Base-by-base conservation (phyloP, 2,329 filamentous ascomycete species). In the Fusarium avenaceum region DNA sequence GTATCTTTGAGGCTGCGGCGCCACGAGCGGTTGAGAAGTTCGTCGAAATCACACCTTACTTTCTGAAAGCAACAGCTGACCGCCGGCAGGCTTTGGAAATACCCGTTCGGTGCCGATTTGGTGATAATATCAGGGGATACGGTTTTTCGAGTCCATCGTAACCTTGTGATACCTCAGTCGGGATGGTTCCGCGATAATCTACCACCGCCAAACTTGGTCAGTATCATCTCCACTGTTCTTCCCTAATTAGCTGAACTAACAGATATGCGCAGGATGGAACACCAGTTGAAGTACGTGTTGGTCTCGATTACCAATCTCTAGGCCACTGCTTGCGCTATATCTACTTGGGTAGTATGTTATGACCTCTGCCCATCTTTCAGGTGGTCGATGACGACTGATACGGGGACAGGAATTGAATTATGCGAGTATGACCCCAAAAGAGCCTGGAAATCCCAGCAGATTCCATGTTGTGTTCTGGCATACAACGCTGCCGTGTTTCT, bases 121-220 rank as follows among this genome's bases (percentile, higher is more conserved):
- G 59, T 75, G 35, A 67, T 79, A 52, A 63, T 67, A 22, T 68
- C 70, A 15, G 73, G 71, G 17, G 55, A 43, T 5, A 57, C 65
- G 55, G 59, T 59, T 35, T 76, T 76, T 54, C 51, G 65, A 61
- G 66, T 78, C n/a, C 79, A 81, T 60, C 79, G 79, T 39, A 72
- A 76, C 38, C 72, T 81, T 48, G 61, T 81, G 24, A 62, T 67
- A 40, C 62, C 72, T 5, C 71, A 78, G 24, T 80, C 79, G 7
- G 72, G 65, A 7, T 80, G 75, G 74, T 76, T 81, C 48, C 72
- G 74, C 7, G 71, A 76, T n/a, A 68, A 73, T 20, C 70, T 81
- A 9, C 76, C 77, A 33, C 71, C 74, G 4, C 65, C 73, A 30
- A 71, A 70, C 30, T 43, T 62, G 43, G 76, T 80, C 67, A 64